Evolutionary conservation across 2,329 filamentous ascomycete species (phyloP), one percentile per base, ranked within the genome.

Genomic region (Parafenestella ontariensis): DNA sequence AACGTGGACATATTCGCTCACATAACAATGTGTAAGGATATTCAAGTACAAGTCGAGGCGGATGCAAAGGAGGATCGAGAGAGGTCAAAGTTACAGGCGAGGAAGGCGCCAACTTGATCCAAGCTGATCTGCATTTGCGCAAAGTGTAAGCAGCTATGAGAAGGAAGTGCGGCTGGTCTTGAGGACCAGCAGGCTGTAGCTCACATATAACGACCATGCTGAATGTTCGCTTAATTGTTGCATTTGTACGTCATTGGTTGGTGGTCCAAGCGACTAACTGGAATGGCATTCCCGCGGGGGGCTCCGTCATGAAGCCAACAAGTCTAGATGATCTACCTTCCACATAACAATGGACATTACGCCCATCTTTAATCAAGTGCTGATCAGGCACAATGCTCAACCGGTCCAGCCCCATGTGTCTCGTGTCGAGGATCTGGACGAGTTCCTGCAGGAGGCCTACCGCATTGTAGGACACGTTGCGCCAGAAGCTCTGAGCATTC

Each of bases 381-480:
- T 94, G 21, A 83, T 83, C 67, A 78, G 82, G 64, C 85, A 85
- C 58, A 78, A 85, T 75, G 82, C 83, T 40, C 78, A 79, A 24
- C 77, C 81, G 7, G 81, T 83, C 11, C 61, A 82, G 77, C 64
- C 73, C 50, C 72, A 77, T 56, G 70, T 69, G 10, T 79, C 76
- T 58, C 72, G 72, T 54, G 66, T 76, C 46, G 71, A 72, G 42
- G 68, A 70, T 48, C 84, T 95, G 46, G 91, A 97, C 73, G 89
- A 90, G 68, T 99, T 98, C 73, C 81, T 98, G 29, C 92, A 94
- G 72, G 94, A 98, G 78, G 95, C 95, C 48, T 95, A 96, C 78
- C 87, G 89, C 73, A 97, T 98, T 76, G 93, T 96, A 80, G 69
- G 84, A 76, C 46, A 70, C 69, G 59, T 65, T 61, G 57, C 61